Evolutionary conservation across 1,284 basidiomycete species (phyloP), one percentile per base, ranked within the genome.

Genomic region (Apiotrichum gamsii): DNA sequence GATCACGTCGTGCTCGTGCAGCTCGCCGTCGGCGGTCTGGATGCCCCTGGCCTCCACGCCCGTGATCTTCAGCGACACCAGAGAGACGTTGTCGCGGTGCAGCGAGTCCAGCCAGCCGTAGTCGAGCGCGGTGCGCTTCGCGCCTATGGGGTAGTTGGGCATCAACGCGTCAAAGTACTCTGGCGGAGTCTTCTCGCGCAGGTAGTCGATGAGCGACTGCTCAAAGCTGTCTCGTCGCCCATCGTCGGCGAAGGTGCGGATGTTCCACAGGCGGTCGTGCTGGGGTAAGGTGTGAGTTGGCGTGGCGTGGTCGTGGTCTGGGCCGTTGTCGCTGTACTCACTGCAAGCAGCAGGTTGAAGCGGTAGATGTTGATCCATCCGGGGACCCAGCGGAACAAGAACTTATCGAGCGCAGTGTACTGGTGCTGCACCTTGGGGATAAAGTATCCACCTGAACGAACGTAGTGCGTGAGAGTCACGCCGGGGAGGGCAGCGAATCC

Each of bases 1-100:
- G 40, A 53, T 53, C 4, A 53, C 37, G 21, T 53, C 51, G 43
- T 49, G 44, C 20, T 45, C 47, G 6, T 44, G 39, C n/a, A 69
- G n/a, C 61, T 1, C 18, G 3, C 46, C 47, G 43, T 49, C 51
- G 5, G 30, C 39, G 0, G 51, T 46, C 29, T 39, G 35, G 36
- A 53, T 48, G 8, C 51, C 51, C 3, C 21, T 20, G 2, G 43
- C 19, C 0, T 10, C 29, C 8, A 53, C 18, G 5, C 15, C 20
- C 0, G 40, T 18, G n/a, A 53, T 40, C 5, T 18, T 13, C 10
- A 21, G 35, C 31, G 19, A 23, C 5, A 49, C 47, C n/a, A 53
- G 51, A 24, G 28, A 21, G 11, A 53, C 51, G 39, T 53, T 53
- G 30, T 28, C 23, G 2, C 38, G 36, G 40, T 53, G 46, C 28